Percentiles rank a stretch among this genome's conserved stretches.
These are phyloP conservation scores for Polyplosphaeria fusca DNA, from an alignment of 495 filamentous ascomycete species.

Conservation along the genomic window DNA sequence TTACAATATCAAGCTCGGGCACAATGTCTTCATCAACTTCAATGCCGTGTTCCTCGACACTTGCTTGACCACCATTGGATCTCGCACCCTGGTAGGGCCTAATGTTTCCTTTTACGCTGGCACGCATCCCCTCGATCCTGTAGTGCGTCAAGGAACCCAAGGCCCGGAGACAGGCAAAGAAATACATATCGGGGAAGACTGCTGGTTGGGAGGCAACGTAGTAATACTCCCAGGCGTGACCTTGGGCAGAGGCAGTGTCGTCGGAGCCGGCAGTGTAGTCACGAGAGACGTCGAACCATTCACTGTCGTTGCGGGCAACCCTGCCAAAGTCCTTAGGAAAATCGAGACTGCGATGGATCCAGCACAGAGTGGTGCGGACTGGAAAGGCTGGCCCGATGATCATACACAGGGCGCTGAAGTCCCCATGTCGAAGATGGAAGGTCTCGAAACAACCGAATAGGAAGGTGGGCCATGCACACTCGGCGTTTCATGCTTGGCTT, in stretches of 20 bases:
- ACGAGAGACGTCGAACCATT: slow-evolving; percentile 56
- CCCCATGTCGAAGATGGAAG: slow-evolving; percentile 21
- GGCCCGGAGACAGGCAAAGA: slow-evolving; percentile 75
- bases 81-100: slow-evolving; percentile 75
- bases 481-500: no score
- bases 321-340: slow-evolving; percentile 36
- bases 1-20: slow-evolving; percentile 64
- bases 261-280: slow-evolving; percentile 86
- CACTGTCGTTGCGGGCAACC: slow-evolving; percentile 42
- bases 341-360: slow-evolving; percentile 33
- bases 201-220: slow-evolving; percentile 82
- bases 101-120: slow-evolving; percentile 71
- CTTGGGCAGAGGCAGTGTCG: slow-evolving; percentile 69
- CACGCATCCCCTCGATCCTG: slow-evolving; percentile 73
- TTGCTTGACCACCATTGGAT: slow-evolving; percentile 70
- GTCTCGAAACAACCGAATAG: slow-evolving; percentile 1
- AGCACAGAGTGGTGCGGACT: slow-evolving; percentile 12
- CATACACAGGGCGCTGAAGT: slow-evolving; percentile 22
- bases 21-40: slow-evolving; percentile 72
- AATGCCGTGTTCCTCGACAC: slow-evolving; percentile 76
- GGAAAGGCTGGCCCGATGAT: slow-evolving; percentile 13
- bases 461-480: no score
- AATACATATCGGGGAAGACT: slow-evolving; percentile 79
- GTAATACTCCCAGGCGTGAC: slow-evolving; percentile 73
- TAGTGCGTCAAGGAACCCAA: slow-evolving; percentile 64